Base-by-base conservation (phyloP, 192 early-diverging fungal genomes). In the Entomortierella parvispora region DNA sequence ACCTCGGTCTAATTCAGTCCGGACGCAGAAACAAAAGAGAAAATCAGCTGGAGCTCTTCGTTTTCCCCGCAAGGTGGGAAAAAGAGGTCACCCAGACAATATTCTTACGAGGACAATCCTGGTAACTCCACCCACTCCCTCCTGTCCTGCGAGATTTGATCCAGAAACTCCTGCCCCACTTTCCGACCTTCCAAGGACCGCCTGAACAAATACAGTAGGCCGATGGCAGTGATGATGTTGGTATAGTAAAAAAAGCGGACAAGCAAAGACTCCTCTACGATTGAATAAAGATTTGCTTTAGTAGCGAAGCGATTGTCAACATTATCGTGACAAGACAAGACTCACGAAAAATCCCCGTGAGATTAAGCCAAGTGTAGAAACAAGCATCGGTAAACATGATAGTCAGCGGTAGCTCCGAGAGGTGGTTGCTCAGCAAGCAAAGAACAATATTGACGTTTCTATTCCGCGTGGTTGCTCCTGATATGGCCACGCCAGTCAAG, bases 291-390 rank as follows among this genome's bases (percentile, higher is more conserved):
- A n/a, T n/a, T n/a, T n/a, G n/a, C n/a, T n/a, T n/a, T n/a, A n/a
- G n/a, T n/a, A n/a, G n/a, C n/a, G n/a, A n/a, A n/a, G n/a, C n/a
- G n/a, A n/a, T n/a, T n/a, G n/a, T n/a, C n/a, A n/a, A n/a, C n/a
- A n/a, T n/a, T n/a, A n/a, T n/a, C 37, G n/a, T 22, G 12, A 46
- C 17, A 31, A 45, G 34, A 34, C 9, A 28, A 4, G 1, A 63
- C 72, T 52, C 68, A 77, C 74, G 65, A 34, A 77, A 77, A 18
- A 65, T 77, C 1, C 74, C 74, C 11, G 74, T 77, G 60, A 77
- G 44, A 26, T 57, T 63, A 28, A 77, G 40, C 74, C 74, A 77
- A 1, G 74, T 77, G n/a, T 68, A 77, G 48, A 77, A 68, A 37
- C 65, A 68, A 14, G 74, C 74, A 34, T 68, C 65, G 25, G 61